Evolutionary conservation across 2,329 filamentous ascomycete species (phyloP).

Genomic region (Phialophora verrucosa): DNA sequence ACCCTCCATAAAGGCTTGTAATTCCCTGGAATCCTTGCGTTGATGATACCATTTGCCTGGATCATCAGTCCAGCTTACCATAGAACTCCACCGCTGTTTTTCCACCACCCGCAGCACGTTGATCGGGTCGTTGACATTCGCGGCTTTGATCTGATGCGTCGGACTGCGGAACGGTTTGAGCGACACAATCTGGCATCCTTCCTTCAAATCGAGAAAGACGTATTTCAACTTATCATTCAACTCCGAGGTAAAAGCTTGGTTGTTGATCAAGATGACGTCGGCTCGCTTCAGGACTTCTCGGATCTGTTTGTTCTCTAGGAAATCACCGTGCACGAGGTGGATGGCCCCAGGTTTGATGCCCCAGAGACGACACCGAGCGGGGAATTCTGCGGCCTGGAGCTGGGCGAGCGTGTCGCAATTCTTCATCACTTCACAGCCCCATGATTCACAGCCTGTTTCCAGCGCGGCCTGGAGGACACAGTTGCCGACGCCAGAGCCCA

Average conservation of each 20-base stretch:
- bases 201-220: slow-evolving; percentile 91
- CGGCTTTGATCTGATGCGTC: slow-evolving; percentile 72
- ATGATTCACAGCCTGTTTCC: slow-evolving; percentile 90
- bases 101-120: slow-evolving; percentile 80
- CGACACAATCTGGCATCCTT: slow-evolving; percentile 86
- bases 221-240: slow-evolving; percentile 84
- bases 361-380: slow-evolving; percentile 85
- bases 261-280: slow-evolving; percentile 97
- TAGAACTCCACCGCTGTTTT: slow-evolving; percentile 69
- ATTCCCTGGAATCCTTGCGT: slow-evolving; percentile 69
- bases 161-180: slow-evolving; percentile 89
- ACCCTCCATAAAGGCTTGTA: slow-evolving; percentile 55
- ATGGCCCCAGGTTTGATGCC: slow-evolving; percentile 79
- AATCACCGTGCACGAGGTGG: slow-evolving; percentile 81
- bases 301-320: slow-evolving; percentile 74
- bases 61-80: slow-evolving; percentile 88
- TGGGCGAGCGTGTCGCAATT: slow-evolving; percentile 84
- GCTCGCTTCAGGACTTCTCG: slow-evolving; percentile 76
- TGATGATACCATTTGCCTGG: slow-evolving; percentile 89
- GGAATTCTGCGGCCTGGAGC: slow-evolving; percentile 80
- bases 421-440: slow-evolving; percentile 95
- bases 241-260: slow-evolving; percentile 89
- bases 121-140: slow-evolving; percentile 79
- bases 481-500: slow-evolving; percentile 95
- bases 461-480: slow-evolving; percentile 92